phyloP scores from a whole-genome alignment of 805 yeast species.

The Pichia heedii region DNA sequence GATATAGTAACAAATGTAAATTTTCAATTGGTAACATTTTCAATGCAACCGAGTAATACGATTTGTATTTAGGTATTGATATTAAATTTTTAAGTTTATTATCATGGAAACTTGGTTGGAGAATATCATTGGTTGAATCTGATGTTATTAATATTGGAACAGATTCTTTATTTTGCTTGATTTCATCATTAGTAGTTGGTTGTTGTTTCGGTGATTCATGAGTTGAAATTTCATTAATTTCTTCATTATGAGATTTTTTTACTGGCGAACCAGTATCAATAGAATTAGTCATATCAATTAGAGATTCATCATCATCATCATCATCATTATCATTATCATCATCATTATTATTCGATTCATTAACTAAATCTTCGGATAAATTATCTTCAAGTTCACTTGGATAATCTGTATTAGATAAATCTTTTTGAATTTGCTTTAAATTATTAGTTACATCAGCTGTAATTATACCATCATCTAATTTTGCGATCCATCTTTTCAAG shows the following conservation, averaged over 20 bases:
- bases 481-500: slow-evolving; percentile 28
- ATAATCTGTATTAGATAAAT: background rate
- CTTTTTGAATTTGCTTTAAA: slow-evolving; percentile 1
- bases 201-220: too few relatives aligned
- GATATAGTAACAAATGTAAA: slow-evolving; percentile 24
- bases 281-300: slow-evolving; percentile 4
- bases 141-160: background rate
- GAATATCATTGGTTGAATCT: too few relatives aligned
- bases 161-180: too few relatives aligned
- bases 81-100: too few relatives aligned
- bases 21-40: slow-evolving; percentile 22
- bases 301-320: background rate
- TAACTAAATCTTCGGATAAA: background rate
- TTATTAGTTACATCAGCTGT: slow-evolving; percentile 15
- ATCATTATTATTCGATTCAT: background rate
- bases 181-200: too few relatives aligned
- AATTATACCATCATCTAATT: slow-evolving; percentile 24
- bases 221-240: background rate
- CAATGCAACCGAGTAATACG: slow-evolving; percentile 9
- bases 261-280: background rate
- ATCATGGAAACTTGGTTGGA: too few relatives aligned
- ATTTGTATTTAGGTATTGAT: background rate
- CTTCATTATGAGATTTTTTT: background rate
- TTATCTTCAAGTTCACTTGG: slow-evolving; percentile 7
- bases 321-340: background rate